phyloP scores from a whole-genome alignment of 1,139 yeast genomes.

The Nakaseomyces glabratus region DNA sequence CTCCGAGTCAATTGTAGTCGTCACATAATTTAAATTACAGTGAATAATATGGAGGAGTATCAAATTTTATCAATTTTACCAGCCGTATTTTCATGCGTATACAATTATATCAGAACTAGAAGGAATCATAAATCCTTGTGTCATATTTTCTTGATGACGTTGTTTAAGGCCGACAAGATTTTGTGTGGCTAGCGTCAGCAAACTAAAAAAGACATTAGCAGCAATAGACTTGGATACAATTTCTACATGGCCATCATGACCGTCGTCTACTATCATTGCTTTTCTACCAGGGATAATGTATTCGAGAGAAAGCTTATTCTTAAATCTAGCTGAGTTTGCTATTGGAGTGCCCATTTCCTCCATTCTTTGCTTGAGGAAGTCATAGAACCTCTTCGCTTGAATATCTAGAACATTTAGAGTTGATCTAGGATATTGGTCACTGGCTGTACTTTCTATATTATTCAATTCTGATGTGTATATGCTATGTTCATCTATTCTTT shows the following conservation, averaged over 20 bases:
- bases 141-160: neutral
- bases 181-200: slow-evolving; percentile 26
- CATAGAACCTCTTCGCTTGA: slow-evolving; percentile 25
- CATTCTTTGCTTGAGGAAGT: slow-evolving; percentile 22
- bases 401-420: too few species aligned
- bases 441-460: too few species aligned
- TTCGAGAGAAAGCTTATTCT: slow-evolving; percentile 21
- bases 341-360: slow-evolving; percentile 17
- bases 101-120: too few species aligned
- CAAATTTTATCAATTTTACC: too few species aligned
- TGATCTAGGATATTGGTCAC: too few species aligned
- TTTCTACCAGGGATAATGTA: slow-evolving; percentile 25
- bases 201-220: slow-evolving; percentile 27
- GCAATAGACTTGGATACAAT: slow-evolving; percentile 22
- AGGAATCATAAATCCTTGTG: too few species aligned
- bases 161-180: slow-evolving; percentile 13
- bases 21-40: too few species aligned
- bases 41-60: too few species aligned
- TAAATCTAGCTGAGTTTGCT: slow-evolving; percentile 14
- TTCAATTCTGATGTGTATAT: too few species aligned
- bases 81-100: neutral
- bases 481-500: slow-evolving; percentile 7
- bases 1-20: too few species aligned
- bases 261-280: slow-evolving; percentile 8
- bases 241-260: slow-evolving; percentile 5